These are phyloP conservation scores for Lachancea nothofagi DNA, from an alignment of 805 yeast genomes.

Conservation along the genomic window DNA sequence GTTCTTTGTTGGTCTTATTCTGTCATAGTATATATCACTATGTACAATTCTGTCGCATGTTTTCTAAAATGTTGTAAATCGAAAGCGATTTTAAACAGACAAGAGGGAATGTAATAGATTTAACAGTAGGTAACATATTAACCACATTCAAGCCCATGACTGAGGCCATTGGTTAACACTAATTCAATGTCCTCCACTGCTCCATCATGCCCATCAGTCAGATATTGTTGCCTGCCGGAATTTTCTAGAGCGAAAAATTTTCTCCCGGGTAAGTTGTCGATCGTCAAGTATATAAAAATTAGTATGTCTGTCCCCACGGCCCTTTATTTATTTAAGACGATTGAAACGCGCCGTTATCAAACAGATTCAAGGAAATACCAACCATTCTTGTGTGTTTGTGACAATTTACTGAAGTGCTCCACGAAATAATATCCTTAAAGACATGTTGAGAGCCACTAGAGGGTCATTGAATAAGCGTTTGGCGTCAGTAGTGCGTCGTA, in stretches of 20 bases:
- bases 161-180: too few relatives aligned
- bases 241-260: constrained; percentile 9
- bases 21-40: neutral
- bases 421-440: neutral
- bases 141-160: too few relatives aligned
- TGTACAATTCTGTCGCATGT: neutral
- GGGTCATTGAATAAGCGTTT: constrained; percentile 4
- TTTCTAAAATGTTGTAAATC: neutral
- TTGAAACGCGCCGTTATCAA: neutral
- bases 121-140: too few relatives aligned
- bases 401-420: neutral
- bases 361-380: neutral
- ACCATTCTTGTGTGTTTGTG: constrained; percentile 1
- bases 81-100: neutral
- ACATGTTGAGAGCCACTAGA: constrained; percentile 11
- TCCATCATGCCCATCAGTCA: too few relatives aligned
- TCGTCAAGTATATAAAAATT: neutral
- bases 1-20: neutral
- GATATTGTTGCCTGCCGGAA: constrained; percentile 3
- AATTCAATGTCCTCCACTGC: too few relatives aligned
- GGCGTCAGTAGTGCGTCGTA: constrained; percentile 22
- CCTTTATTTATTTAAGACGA: neutral
- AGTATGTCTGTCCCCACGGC: neutral
- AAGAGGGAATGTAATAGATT: too few relatives aligned
- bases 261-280: constrained; percentile 1